Percentiles rank a stretch among this genome's conserved stretches.
phyloP scores from a whole-genome alignment of 2,329 filamentous ascomycete genomes.

The Thelonectria olida region DNA sequence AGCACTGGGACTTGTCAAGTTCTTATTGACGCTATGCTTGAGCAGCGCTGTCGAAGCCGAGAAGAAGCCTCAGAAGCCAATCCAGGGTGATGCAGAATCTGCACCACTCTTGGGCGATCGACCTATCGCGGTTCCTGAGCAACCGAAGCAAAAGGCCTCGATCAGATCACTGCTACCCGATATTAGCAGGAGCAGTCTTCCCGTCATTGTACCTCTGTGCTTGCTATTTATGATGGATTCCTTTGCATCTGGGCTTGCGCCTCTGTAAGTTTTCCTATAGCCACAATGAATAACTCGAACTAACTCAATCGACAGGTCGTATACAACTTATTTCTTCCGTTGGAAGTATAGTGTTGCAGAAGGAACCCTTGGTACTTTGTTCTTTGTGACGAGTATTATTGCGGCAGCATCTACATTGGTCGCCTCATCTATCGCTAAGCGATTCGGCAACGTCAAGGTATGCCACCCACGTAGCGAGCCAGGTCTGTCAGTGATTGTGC shows the following conservation, averaged over 20 bases:
- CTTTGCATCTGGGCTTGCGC: conserved; percentile 75
- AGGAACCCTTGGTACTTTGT: conserved; percentile 61
- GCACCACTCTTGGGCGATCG: conserved; percentile 38
- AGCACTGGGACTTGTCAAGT: conserved; percentile 63
- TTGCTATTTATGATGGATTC: conserved; percentile 75
- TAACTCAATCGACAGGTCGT: conserved; percentile 48
- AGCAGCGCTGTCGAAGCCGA: conserved; percentile 56
- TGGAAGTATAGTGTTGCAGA: conserved; percentile 58
- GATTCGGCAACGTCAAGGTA: conserved; percentile 71
- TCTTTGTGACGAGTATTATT: conserved; percentile 63
- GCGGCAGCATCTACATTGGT: conserved; percentile 61
- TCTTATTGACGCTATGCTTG: conserved; percentile 60
- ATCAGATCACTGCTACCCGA: conserved; percentile 56
- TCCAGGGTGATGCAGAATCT: conserved; percentile 23
- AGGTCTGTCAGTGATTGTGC: not conserved
- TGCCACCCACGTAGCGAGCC: too few relatives aligned
- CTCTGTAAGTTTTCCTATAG: conserved; percentile 57
- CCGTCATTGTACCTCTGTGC: conserved; percentile 68
- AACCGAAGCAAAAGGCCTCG: not conserved
- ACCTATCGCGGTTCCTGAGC: not conserved
- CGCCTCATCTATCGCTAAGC: conserved; percentile 63
- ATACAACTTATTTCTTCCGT: conserved; percentile 67
- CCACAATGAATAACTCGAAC: not conserved
- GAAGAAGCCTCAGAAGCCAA: conserved; percentile 3
- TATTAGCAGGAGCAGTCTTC: conserved; percentile 64